A percentile compares a stretch with the other conserved stretches of the same genome.
Conservation (phyloP, 148 eudicot species). For the Rhododendron kiyosumense region DNA sequence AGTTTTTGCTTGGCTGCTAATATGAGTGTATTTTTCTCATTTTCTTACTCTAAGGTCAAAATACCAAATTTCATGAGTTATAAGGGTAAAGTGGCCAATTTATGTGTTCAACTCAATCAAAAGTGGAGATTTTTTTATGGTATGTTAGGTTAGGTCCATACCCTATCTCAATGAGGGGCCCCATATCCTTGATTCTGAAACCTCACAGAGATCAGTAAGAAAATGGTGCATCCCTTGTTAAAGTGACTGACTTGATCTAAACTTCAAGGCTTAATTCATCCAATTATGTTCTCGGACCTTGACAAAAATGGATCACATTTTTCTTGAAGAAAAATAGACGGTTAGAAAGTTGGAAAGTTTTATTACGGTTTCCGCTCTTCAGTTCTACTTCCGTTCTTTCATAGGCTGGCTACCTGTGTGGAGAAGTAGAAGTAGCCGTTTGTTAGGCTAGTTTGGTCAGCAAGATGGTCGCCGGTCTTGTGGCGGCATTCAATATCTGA, state of each 20-base stretch:
- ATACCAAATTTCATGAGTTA: background rate
- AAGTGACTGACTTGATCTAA: background rate
- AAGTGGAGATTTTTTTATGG: background rate
- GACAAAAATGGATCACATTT: background rate
- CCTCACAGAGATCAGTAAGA: background rate
- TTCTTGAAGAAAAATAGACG: background rate
- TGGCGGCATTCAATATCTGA: too few relatives aligned
- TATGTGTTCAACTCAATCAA: background rate
- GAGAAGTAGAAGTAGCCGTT: too few relatives aligned
- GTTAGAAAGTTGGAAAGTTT: background rate
- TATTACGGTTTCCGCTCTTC: too few relatives aligned
- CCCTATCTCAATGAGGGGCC: background rate
- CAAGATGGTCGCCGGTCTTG: too few relatives aligned
- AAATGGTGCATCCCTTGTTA: background rate
- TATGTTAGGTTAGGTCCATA: background rate
- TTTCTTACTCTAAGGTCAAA: background rate
- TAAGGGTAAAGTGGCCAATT: background rate
- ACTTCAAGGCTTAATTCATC: background rate
- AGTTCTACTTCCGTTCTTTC: too few relatives aligned
- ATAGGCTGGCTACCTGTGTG: too few relatives aligned
- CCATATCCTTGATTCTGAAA: background rate
- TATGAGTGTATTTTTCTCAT: background rate
- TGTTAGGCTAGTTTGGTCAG: too few relatives aligned
- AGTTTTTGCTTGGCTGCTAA: background rate
- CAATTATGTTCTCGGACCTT: background rate